Conservation (phyloP, 2,329 filamentous ascomycete genomes). For the Colletotrichum noveboracense region DNA sequence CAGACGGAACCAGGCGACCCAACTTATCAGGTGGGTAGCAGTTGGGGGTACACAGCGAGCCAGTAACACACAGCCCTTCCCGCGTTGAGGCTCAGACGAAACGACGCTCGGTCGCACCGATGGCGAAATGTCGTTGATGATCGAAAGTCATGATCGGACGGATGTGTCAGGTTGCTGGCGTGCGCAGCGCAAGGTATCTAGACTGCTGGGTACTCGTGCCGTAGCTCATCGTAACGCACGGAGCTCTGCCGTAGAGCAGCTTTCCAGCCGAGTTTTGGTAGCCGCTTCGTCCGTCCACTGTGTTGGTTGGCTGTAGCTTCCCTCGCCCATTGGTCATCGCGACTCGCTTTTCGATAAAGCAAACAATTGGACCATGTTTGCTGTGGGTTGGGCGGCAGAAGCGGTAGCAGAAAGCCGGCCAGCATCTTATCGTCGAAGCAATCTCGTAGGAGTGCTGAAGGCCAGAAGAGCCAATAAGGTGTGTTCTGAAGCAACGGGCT, state of each 20-base stretch:
- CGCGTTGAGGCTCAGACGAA: slow-evolving; percentile 2
- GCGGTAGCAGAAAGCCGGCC: background rate
- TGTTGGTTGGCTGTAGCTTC: background rate
- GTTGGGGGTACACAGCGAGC: background rate
- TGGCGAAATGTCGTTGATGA: background rate
- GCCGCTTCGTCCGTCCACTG: background rate
- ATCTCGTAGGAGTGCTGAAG: background rate
- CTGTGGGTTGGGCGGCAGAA: background rate
- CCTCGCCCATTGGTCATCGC: background rate
- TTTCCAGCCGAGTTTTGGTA: background rate
- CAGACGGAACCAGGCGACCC: background rate
- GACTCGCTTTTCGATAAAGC: background rate
- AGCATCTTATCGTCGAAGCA: background rate
- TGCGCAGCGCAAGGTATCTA: background rate
- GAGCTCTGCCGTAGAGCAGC: background rate
- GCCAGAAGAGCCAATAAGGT: background rate
- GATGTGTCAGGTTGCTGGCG: background rate
- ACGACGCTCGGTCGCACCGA: background rate
- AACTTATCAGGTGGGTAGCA: background rate
- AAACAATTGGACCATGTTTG: background rate
- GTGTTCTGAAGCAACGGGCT: background rate
- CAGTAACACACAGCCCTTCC: background rate
- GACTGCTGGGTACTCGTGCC: background rate
- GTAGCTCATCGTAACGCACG: background rate
- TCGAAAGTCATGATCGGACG: background rate